Evolutionary conservation across 164 flowering plant species (phyloP).

Genomic region (Houttuynia cordata): DNA sequence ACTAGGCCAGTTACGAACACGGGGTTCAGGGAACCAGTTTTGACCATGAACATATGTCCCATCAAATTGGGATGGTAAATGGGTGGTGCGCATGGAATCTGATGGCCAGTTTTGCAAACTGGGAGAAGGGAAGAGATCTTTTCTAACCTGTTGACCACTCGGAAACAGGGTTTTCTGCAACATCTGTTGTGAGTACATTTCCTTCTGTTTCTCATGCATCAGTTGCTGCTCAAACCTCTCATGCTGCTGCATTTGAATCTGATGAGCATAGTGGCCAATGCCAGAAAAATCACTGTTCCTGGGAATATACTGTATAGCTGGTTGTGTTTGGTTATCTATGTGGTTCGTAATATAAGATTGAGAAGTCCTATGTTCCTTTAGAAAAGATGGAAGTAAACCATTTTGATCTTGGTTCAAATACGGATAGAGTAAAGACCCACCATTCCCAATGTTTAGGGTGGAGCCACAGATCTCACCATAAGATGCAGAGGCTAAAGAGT

Average conservation of each 20-base stretch:
- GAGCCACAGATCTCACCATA: conserved; percentile 9
- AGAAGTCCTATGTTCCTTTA: conserved; percentile 27
- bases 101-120: conserved; percentile 44
- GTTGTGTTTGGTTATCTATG: conserved; percentile 13
- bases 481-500: conserved; percentile 17
- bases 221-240: conserved; percentile 29
- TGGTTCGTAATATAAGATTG: conserved; percentile 27
- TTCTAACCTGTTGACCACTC: conserved; percentile 32
- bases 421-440: conserved; percentile 24
- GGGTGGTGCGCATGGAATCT: conserved; percentile 22
- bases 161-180: conserved; percentile 33
- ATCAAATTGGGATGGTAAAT: conserved; percentile 24
- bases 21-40: conserved; percentile 43
- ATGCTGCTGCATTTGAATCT: conserved; percentile 32
- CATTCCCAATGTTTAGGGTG: conserved; percentile 13
- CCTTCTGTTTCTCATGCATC: conserved; percentile 23
- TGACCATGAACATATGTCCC: conserved; percentile 24
- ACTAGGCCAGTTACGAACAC: conserved; percentile 36
- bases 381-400: conserved; percentile 41
- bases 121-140: conserved; percentile 23
- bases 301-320: conserved; percentile 29
- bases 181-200: conserved; percentile 29
- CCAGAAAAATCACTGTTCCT: conserved; percentile 23
- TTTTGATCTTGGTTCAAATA: conserved; percentile 36
- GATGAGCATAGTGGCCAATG: conserved; percentile 29